Base-by-base conservation (phyloP, 331 rosid species). In the Malus hybrid region DNA sequence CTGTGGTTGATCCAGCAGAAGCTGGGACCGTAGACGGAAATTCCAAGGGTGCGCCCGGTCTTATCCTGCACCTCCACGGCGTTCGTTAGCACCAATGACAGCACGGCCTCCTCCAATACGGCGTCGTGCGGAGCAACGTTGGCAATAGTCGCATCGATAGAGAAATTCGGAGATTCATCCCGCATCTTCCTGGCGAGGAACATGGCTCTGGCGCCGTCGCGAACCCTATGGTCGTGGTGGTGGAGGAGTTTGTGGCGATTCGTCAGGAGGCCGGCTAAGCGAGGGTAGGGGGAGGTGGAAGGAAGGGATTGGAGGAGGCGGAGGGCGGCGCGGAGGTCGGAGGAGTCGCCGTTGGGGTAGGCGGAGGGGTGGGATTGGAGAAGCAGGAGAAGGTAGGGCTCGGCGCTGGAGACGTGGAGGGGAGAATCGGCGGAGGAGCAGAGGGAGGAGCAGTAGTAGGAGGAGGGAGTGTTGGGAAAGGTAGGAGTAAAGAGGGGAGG, bases 1-100 rank as follows among this genome's bases (percentile, higher is more conserved):
- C 89, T 87, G 50, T 93, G 98, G 72, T 90, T 93, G 85, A 93
- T 90, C 93, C 90, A 93, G 66, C 84, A 83, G 80, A 89, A 93
- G 63, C 70, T 68, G 1, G 79, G 70, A 29, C 72, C 80, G 34
- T 71, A 93, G 33, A 93, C 88, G 6, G 95, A 90, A 10, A 90
- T 82, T 5, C 95, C 97, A 0, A 90, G 70, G 7, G 78, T 63
- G 44, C 82, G 75, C 34, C 96, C 94, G 8, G 57, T 66, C 64
- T 73, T 29, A 77, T 88, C 91, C 65, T 86, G 89, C 80, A 93
- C 98, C 86, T 93, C 98, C 10, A 90, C 98, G 10, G 91, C 95
- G 82, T 93, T 93, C 50, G 93, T 93, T 52, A 93, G 81, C 66
- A 93, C 92, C 1, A 81, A 75, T 72, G 97, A 87, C 3, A 93